These are phyloP conservation scores for Penicillium sp. DNA, from an alignment of 2,329 filamentous ascomycete genomes.

Conservation along the genomic window DNA sequence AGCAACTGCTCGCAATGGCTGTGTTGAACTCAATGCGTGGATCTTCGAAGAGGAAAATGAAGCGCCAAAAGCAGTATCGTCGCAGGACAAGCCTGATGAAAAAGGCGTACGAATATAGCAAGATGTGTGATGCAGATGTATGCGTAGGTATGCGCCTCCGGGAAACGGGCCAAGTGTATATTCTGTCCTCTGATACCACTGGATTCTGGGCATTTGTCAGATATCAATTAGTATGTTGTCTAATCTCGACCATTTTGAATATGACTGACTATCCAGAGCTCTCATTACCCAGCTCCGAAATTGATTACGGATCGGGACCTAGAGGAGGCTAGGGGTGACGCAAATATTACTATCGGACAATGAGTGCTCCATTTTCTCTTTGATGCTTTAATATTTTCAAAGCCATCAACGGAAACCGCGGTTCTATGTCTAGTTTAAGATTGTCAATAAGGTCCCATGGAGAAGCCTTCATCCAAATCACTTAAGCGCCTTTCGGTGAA, in stretches of 20 bases:
- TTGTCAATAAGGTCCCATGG: not conserved
- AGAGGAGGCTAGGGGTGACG: conserved; percentile 1
- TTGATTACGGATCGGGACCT: conserved; percentile 3
- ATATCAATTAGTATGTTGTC: conserved; percentile 8
- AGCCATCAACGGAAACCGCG: not conserved
- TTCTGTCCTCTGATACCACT: conserved; percentile 16
- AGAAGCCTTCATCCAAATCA: conserved; percentile 1
- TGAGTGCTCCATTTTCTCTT: not conserved
- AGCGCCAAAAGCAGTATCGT: conserved; percentile 11
- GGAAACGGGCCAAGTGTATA: conserved; percentile 15
- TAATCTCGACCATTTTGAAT: conserved; percentile 1
- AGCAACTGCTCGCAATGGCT: not conserved
- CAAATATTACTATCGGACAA: conserved; percentile 2
- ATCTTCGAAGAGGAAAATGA: conserved; percentile 5
- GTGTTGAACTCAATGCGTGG: not conserved
- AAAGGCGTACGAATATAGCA: conserved; percentile 18
- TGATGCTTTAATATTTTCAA: conserved; percentile 1
- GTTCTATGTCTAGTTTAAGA: conserved; percentile 1
- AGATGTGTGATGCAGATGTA: conserved; percentile 17
- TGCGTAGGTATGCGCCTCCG: conserved; percentile 21
- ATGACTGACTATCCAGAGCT: conserved; percentile 3
- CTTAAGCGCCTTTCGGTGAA: not conserved
- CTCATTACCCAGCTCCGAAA: conserved; percentile 1
- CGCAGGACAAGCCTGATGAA: conserved; percentile 13
- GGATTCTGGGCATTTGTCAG: conserved; percentile 13